Evolutionary conservation across 495 filamentous ascomycete species (phyloP).

Genomic region (Elaphomyces granulatus): DNA sequence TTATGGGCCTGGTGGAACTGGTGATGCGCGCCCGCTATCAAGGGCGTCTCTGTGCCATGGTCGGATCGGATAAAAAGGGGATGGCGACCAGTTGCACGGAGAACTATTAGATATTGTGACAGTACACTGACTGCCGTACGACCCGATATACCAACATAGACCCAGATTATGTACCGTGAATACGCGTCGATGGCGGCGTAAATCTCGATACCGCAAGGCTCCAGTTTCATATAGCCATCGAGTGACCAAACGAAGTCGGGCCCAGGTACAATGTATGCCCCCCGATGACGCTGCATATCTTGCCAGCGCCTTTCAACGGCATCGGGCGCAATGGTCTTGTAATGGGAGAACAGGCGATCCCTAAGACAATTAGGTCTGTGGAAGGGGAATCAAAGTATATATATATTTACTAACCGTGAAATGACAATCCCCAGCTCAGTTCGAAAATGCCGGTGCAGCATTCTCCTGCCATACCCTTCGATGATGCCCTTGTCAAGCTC

Average conservation of each 20-base stretch:
- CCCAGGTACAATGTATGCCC: conserved; percentile 10
- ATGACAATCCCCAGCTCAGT: conserved; percentile 8
- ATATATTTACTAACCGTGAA: not conserved
- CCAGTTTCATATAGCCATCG: conserved; percentile 11
- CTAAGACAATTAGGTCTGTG: too few species aligned
- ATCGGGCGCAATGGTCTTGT: too few species aligned
- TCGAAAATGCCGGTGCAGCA: conserved; percentile 8
- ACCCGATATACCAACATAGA: conserved; percentile 9
- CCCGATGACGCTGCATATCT: conserved; percentile 7
- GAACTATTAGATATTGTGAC: conserved; percentile 6
- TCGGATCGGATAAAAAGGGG: not conserved
- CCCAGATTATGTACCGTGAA: conserved; percentile 13
- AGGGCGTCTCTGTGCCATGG: too few species aligned
- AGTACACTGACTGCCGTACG: conserved; percentile 12
- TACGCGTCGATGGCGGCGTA: conserved; percentile 13
- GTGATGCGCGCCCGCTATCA: too few species aligned
- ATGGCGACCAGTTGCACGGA: not conserved
- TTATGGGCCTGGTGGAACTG: too few species aligned
- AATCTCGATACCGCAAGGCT: conserved; percentile 11
- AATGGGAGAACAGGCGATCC: too few species aligned
- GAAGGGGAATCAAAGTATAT: not conserved
- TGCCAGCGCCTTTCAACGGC: conserved; percentile 3
- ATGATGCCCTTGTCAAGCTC: too few species aligned
- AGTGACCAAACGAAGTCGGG: conserved; percentile 15
- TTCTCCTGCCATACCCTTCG: conserved; percentile 9